A percentile compares a stretch with the other conserved stretches of the same genome.
phyloP scores from a whole-genome alignment of 2,329 filamentous ascomycete species.

The Elsinoe perseae region DNA sequence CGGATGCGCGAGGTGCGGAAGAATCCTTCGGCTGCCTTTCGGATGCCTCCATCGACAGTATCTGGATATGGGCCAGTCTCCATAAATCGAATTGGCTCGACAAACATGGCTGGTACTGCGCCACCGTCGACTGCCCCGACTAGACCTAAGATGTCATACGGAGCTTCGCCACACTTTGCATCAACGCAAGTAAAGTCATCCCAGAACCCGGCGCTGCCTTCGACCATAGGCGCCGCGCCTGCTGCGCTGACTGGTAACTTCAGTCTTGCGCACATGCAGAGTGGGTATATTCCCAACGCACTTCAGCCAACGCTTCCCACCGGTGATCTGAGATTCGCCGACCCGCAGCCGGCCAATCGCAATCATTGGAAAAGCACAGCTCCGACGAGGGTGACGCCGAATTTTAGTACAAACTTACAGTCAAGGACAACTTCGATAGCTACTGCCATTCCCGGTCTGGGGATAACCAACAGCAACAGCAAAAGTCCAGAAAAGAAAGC shows the following conservation, averaged over 20 bases:
- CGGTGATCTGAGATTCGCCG: not conserved
- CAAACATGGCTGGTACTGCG: not conserved
- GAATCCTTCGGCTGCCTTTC: not conserved
- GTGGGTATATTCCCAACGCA: not conserved
- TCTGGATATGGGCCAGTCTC: too few relatives aligned
- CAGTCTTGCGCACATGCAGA: not conserved
- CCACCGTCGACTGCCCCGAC: not conserved
- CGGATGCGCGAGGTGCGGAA: slow-evolving; percentile 26
- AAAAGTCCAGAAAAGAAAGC: not conserved
- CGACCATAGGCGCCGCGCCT: too few relatives aligned
- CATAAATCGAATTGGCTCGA: too few relatives aligned
- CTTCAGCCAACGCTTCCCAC: not conserved
- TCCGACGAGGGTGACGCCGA: not conserved
- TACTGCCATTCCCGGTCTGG: not conserved
- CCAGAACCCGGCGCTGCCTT: not conserved
- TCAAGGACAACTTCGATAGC: not conserved
- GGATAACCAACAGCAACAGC: not conserved
- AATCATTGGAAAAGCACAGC: not conserved
- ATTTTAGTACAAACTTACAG: not conserved
- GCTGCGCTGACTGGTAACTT: not conserved
- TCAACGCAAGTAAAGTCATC: not conserved
- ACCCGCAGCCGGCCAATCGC: too few relatives aligned
- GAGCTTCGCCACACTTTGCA: not conserved
- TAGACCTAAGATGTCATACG: not conserved
- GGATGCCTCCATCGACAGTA: not conserved